phyloP scores from a whole-genome alignment of 1,284 basidiomycete species.

The Chalciporus piperatoides region DNA sequence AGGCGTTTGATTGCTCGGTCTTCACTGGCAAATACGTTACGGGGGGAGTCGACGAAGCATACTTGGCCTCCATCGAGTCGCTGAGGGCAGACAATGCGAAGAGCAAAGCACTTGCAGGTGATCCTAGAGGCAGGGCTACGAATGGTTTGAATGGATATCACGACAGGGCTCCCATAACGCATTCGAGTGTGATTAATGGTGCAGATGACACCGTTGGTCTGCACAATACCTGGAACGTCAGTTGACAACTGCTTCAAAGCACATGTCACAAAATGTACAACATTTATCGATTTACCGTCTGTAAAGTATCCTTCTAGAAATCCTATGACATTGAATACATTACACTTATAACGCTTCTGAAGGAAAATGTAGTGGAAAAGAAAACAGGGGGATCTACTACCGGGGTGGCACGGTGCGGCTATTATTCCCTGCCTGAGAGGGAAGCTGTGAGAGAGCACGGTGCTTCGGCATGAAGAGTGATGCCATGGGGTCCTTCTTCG shows the following conservation, averaged over 20 bases:
- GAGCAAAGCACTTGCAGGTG: conserved; percentile 33
- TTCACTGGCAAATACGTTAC: conserved; percentile 98
- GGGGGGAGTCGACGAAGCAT: conserved; percentile 87
- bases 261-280: background rate
- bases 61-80: conserved; percentile 75
- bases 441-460: conserved; percentile 59
- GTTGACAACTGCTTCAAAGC: conserved; percentile 19
- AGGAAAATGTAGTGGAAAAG: background rate
- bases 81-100: conserved; percentile 86
- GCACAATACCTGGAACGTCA: conserved; percentile 62
- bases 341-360: background rate
- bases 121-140: conserved; percentile 36
- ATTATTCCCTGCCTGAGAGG: conserved; percentile 30
- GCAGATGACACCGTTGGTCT: conserved; percentile 74
- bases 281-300: conserved; percentile 1
- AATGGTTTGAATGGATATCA: conserved; percentile 24
- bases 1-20: conserved; percentile 92
- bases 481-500: conserved; percentile 63
- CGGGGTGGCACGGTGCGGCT: conserved; percentile 23
- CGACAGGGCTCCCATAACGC: conserved; percentile 28
- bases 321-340: conserved; percentile 1
- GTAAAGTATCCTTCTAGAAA: background rate
- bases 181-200: conserved; percentile 47
- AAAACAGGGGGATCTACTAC: conserved; percentile 12
- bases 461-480: conserved; percentile 73